phyloP scores from a whole-genome alignment of 768 basidiomycete genomes.

The Hydnum rufescens region DNA sequence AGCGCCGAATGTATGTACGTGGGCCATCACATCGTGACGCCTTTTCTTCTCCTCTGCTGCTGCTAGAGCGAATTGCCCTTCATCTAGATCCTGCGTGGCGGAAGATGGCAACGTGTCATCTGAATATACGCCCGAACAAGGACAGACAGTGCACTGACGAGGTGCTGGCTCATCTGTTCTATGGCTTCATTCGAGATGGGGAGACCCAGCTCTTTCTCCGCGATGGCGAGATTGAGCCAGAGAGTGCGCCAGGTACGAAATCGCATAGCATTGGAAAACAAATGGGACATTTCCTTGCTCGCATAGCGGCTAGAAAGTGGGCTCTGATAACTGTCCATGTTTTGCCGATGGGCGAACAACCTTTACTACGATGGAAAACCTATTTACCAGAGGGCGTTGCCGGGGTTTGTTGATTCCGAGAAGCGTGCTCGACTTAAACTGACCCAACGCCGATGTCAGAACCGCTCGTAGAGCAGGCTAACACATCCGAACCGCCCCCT shows the following conservation, averaged over 20 bases:
- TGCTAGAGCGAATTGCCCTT: conserved; percentile 77
- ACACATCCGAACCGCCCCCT: not conserved
- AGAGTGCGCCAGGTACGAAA: conserved; percentile 89
- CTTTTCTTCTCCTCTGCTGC: conserved; percentile 93
- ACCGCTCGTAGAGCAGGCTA: not conserved
- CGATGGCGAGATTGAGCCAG: conserved; percentile 92
- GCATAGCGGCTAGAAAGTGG: conserved; percentile 91
- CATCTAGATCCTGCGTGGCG: conserved; percentile 45
- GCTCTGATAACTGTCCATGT: conserved; percentile 47
- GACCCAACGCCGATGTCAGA: not conserved
- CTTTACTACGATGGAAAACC: no score
- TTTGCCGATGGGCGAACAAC: no score
- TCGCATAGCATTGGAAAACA: conserved; percentile 93
- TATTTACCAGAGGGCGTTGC: no score
- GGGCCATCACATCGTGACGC: conserved; percentile 98
- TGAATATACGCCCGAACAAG: not conserved
- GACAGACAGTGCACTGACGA: conserved; percentile 48
- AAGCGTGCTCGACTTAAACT: not conserved
- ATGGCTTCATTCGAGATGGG: conserved; percentile 80
- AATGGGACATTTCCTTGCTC: conserved; percentile 92
- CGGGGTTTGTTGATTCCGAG: no score
- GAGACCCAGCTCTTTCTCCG: conserved; percentile 89
- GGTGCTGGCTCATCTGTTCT: conserved; percentile 82
- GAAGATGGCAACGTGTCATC: not conserved
- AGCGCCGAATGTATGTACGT: conserved; percentile 90